Percentiles rank a stretch among this genome's conserved stretches.
phyloP scores from a whole-genome alignment of 371 early-diverging fungal genomes.

The Choanephora cucurbitarum region DNA sequence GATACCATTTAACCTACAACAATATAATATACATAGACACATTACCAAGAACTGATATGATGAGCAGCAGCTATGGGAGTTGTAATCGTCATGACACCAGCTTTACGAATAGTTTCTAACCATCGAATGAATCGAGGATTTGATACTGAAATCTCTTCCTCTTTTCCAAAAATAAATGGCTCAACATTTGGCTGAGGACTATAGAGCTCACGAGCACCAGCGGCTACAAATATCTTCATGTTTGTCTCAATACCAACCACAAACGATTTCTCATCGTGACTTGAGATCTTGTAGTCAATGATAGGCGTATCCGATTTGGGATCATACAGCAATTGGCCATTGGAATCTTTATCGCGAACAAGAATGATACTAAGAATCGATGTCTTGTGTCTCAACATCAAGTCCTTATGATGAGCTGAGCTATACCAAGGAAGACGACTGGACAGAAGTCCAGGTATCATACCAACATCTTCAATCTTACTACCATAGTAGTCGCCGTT shows the following conservation, averaged over 20 bases:
- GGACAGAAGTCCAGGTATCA: constrained; percentile 37
- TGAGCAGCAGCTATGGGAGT: constrained; percentile 51
- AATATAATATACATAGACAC: constrained; percentile 1
- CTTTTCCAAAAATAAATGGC: constrained; percentile 38
- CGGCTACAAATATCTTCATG: constrained; percentile 49
- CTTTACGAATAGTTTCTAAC: constrained; percentile 33
- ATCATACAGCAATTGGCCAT: constrained; percentile 17
- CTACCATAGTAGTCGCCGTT: constrained; percentile 31
- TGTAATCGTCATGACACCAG: constrained; percentile 31
- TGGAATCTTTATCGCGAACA: constrained; percentile 60
- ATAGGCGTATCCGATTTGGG: constrained; percentile 12
- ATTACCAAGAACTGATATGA: constrained; percentile 69
- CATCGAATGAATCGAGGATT: constrained; percentile 42
- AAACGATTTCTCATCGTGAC: constrained; percentile 49
- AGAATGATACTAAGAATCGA: constrained; percentile 21
- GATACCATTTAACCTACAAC: not conserved
- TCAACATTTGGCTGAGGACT: constrained; percentile 54
- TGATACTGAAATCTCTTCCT: constrained; percentile 36
- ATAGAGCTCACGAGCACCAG: constrained; percentile 13
- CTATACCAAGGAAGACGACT: constrained; percentile 43
- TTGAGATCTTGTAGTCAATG: constrained; percentile 43
- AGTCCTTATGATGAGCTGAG: constrained; percentile 46
- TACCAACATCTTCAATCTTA: not conserved
- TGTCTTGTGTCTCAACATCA: constrained; percentile 46
- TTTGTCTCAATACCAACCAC: constrained; percentile 54